Evolutionary conservation across 1,284 basidiomycete species (phyloP).

Genomic region (Papiliotrema flavescens): DNA sequence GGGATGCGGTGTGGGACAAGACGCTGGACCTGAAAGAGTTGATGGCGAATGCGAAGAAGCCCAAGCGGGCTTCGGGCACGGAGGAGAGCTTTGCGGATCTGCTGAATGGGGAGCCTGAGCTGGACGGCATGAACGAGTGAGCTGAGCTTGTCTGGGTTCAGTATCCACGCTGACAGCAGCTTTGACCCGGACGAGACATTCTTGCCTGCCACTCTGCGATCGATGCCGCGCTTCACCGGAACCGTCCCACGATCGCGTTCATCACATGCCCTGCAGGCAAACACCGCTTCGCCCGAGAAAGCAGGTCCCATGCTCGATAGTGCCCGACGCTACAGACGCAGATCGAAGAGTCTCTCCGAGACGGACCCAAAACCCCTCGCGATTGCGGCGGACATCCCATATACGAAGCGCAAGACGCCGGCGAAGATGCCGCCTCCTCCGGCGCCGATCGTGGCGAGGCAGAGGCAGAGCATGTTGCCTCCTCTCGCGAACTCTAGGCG

Average conservation of each 20-base stretch:
- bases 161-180: neutral
- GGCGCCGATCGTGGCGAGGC: too few relatives aligned
- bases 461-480: too few relatives aligned
- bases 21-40: conserved; percentile 36
- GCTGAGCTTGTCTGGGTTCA: neutral
- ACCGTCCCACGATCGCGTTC: neutral
- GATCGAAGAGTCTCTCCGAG: conserved; percentile 8
- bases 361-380: neutral
- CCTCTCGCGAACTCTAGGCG: too few relatives aligned
- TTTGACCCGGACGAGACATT: conserved; percentile 3
- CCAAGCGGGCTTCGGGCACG: conserved; percentile 30
- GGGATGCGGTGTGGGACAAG: conserved; percentile 15
- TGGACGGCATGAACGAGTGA: neutral
- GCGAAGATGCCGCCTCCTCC: neutral
- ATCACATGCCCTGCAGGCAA: neutral
- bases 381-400: neutral
- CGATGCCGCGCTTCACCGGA: neutral
- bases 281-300: neutral
- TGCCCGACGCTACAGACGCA: neutral
- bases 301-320: neutral
- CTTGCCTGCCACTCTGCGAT: neutral
- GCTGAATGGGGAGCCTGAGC: conserved; percentile 16
- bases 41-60: conserved; percentile 27
- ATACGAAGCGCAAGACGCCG: neutral
- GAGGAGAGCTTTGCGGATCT: conserved; percentile 42